Percentiles rank a stretch among this genome's conserved stretches.
These are phyloP conservation scores for Hanseniaspora vineae DNA, from an alignment of 805 yeast species.

Conservation along the genomic window DNA sequence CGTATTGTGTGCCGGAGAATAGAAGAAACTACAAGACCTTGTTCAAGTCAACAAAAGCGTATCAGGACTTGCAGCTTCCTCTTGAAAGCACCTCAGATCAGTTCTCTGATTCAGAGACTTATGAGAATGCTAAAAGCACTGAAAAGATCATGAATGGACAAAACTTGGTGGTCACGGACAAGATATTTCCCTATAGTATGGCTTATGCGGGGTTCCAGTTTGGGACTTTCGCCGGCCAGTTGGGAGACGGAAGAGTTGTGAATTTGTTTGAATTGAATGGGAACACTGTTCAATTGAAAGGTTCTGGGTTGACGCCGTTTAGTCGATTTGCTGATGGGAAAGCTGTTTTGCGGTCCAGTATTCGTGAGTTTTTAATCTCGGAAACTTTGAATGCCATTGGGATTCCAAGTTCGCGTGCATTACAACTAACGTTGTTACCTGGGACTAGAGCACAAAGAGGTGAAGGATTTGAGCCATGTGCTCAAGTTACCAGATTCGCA, in stretches of 20 bases:
- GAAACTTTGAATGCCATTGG: slow-evolving; percentile 73
- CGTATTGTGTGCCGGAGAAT: slow-evolving; percentile 58
- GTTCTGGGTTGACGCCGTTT: slow-evolving; percentile 84
- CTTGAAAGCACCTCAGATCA: too few relatives aligned
- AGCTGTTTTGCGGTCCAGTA: slow-evolving; percentile 78
- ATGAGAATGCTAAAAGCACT: slow-evolving; percentile 37
- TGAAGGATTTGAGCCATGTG: slow-evolving; percentile 59
- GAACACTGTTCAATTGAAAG: slow-evolving; percentile 61
- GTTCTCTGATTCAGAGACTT: slow-evolving; percentile 23
- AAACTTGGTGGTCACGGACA: slow-evolving; percentile 24
- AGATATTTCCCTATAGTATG: slow-evolving; percentile 70
- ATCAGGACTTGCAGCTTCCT: slow-evolving; percentile 27
- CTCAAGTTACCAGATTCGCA: slow-evolving; percentile 73
- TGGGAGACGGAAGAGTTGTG: slow-evolving; percentile 90
- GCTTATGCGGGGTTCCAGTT: slow-evolving; percentile 95
- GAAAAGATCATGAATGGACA: slow-evolving; percentile 51
- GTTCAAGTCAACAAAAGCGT: slow-evolving; percentile 45
- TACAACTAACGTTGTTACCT: slow-evolving; percentile 62
- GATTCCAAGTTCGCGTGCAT: slow-evolving; percentile 77
- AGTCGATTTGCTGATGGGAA: slow-evolving; percentile 95
- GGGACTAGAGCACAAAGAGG: slow-evolving; percentile 63
- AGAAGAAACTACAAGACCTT: slow-evolving; percentile 42
- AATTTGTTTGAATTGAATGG: slow-evolving; percentile 54
- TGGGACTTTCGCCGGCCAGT: slow-evolving; percentile 92
- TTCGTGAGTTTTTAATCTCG: slow-evolving; percentile 76